Evolutionary conservation across 345 rosid species (phyloP).

Genomic region (Moricandia arvensis): DNA sequence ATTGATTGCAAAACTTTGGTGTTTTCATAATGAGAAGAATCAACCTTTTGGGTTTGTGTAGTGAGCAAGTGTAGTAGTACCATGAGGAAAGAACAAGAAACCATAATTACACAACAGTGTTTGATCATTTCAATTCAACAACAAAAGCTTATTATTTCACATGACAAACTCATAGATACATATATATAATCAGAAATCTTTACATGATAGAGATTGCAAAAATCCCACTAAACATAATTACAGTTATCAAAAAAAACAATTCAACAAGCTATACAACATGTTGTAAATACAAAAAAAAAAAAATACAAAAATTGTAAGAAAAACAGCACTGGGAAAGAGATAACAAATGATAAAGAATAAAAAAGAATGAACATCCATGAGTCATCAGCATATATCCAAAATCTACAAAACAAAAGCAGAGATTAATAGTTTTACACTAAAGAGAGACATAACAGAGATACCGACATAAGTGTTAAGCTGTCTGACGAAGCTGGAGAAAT

Average conservation of each 20-base stretch:
- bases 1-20: neutral
- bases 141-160: neutral
- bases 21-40: neutral
- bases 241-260: slow-evolving; percentile 5
- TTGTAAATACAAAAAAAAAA: slow-evolving; percentile 14
- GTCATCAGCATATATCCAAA: slow-evolving; percentile 6
- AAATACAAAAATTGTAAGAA: neutral
- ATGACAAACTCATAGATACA: slow-evolving; percentile 2
- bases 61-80: neutral
- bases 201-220: slow-evolving; percentile 16
- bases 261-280: slow-evolving; percentile 23
- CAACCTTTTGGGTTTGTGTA: neutral
- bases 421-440: neutral
- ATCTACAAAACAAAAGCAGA: slow-evolving; percentile 31
- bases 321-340: slow-evolving; percentile 6
- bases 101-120: slow-evolving; percentile 6
- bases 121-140: neutral
- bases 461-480: slow-evolving; percentile 97
- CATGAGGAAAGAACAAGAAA: neutral
- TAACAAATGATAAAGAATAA: neutral
- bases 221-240: neutral
- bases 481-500: slow-evolving; percentile 95
- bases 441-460: slow-evolving; percentile 40
- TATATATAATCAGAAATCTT: neutral
- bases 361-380: neutral